Evolutionary conservation across 495 filamentous ascomycete genomes (phyloP).

Genomic region (Sporormia fimetaria): DNA sequence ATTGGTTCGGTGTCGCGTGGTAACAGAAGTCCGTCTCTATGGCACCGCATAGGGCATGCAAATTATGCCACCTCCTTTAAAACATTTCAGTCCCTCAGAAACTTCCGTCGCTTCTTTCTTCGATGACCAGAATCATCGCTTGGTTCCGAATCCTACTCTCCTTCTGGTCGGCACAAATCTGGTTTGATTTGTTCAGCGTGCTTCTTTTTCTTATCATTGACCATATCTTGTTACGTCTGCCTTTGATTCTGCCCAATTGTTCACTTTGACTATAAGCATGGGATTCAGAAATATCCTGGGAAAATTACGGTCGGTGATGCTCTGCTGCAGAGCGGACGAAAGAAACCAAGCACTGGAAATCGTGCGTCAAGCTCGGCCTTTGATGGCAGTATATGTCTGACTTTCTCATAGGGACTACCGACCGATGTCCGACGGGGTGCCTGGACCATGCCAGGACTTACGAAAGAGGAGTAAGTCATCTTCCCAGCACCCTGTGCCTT

Average conservation of each 20-base stretch:
- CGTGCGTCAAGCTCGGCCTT: slow-evolving; percentile 6
- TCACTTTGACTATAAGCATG: slow-evolving; percentile 8
- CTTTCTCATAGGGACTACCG: slow-evolving; percentile 22
- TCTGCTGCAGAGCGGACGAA: slow-evolving; percentile 9
- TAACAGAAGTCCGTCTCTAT: too few species aligned
- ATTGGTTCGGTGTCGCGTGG: too few species aligned
- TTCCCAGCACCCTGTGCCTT: neutral
- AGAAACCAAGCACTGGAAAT: slow-evolving; percentile 12
- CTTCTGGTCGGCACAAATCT: too few species aligned
- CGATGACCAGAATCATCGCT: too few species aligned
- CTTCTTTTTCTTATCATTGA: slow-evolving; percentile 3
- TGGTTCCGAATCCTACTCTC: too few species aligned
- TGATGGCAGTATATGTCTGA: neutral
- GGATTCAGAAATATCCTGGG: slow-evolving; percentile 8
- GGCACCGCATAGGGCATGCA: too few species aligned
- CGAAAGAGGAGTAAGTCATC: slow-evolving; percentile 27
- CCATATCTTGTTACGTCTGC: neutral
- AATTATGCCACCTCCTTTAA: too few species aligned
- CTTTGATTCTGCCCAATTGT: neutral
- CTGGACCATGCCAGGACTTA: slow-evolving; percentile 19
- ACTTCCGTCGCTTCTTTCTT: too few species aligned
- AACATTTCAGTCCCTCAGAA: too few species aligned
- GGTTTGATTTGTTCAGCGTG: too few species aligned
- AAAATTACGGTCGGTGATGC: slow-evolving; percentile 6
- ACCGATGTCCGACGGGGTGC: slow-evolving; percentile 28